These are phyloP conservation scores for Epichloe coenophiala DNA, from an alignment of 2,329 filamentous ascomycete species.

Conservation along the genomic window DNA sequence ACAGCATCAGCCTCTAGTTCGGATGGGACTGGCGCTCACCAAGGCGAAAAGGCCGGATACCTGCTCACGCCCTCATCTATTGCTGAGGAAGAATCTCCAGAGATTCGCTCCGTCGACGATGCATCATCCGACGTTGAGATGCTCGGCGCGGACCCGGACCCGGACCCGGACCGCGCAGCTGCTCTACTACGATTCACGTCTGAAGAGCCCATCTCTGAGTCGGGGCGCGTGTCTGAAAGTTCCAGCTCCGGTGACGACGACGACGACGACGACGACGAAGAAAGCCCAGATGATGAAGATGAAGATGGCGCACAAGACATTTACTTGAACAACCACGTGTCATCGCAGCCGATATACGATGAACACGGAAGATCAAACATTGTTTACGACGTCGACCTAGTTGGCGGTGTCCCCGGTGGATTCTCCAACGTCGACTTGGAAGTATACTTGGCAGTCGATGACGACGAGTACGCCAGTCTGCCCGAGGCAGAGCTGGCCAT, in stretches of 20 bases:
- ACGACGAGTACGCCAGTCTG: conserved; percentile 10
- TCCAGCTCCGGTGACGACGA: background rate
- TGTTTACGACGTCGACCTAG: conserved; percentile 15
- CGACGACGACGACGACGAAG: too few relatives aligned
- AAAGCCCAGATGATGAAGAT: background rate
- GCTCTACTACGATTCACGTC: too few relatives aligned
- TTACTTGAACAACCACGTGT: conserved; percentile 11
- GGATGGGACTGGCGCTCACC: background rate
- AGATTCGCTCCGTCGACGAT: too few relatives aligned
- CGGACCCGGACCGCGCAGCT: background rate
- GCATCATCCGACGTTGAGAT: background rate
- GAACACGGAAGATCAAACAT: conserved; percentile 12
- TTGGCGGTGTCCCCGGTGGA: conserved; percentile 2
- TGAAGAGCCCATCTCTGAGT: too few relatives aligned
- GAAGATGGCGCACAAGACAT: conserved; percentile 7
- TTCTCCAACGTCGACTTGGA: conserved; percentile 15
- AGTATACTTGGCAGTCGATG: conserved; percentile 15
- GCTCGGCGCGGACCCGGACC: background rate
- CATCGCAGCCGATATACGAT: conserved; percentile 8
- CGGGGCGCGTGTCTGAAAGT: background rate
- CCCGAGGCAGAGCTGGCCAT: conserved; percentile 18
- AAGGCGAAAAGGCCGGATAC: background rate
- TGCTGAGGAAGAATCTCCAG: background rate
- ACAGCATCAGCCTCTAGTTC: background rate
- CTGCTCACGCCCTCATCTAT: too few relatives aligned